These are phyloP conservation scores for Sideroxylon spinosum DNA, from an alignment of 179 eudicot species.

Conservation along the genomic window DNA sequence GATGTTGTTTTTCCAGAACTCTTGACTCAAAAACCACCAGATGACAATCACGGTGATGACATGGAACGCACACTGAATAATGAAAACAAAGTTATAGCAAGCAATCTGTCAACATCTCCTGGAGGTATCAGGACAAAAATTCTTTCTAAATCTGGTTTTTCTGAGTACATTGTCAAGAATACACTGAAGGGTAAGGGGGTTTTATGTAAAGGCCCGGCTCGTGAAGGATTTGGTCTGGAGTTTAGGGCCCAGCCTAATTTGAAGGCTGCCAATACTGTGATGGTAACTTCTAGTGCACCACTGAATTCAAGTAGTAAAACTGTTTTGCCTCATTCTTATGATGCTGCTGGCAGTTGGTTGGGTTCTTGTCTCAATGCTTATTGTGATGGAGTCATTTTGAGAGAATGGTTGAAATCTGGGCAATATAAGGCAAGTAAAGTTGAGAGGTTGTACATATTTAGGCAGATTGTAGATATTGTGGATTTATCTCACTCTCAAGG, in stretches of 20 bases:
- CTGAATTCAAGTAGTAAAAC: slow-evolving; percentile 24
- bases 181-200: slow-evolving; percentile 76
- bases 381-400: slow-evolving; percentile 52
- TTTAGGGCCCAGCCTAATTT: slow-evolving; percentile 24
- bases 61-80: slow-evolving; percentile 13
- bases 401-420: slow-evolving; percentile 71
- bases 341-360: slow-evolving; percentile 21
- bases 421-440: slow-evolving; percentile 41
- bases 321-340: slow-evolving; percentile 17
- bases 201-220: slow-evolving; percentile 47
- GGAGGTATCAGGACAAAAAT: slow-evolving; percentile 65
- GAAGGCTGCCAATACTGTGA: slow-evolving; percentile 24
- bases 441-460: slow-evolving; percentile 48
- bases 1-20: slow-evolving; percentile 28
- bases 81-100: slow-evolving; percentile 28
- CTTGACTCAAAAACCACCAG: slow-evolving; percentile 19
- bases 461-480: slow-evolving; percentile 69
- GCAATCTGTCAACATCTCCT: slow-evolving; percentile 22
- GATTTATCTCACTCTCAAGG: slow-evolving; percentile 63
- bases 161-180: slow-evolving; percentile 69
- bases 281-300: slow-evolving; percentile 24
- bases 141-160: slow-evolving; percentile 64
- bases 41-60: slow-evolving; percentile 4
- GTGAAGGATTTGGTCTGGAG: slow-evolving; percentile 28
- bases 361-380: slow-evolving; percentile 19